Conservation (phyloP, 208 protist genomes). For the Trypanosoma brucei region DNA sequence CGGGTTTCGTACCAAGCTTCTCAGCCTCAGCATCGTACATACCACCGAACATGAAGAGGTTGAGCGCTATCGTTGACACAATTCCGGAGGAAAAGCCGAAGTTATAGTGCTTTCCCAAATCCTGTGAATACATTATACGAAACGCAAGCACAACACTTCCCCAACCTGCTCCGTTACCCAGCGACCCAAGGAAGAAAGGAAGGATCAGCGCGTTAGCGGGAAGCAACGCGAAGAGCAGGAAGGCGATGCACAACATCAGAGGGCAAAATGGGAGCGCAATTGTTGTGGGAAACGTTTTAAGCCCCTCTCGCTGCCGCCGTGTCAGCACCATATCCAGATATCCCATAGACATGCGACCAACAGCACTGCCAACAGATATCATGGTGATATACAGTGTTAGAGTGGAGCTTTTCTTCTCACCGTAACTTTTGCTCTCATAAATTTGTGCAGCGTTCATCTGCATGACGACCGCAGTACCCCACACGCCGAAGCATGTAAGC, state of each 20-base stretch:
- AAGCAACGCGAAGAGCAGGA: constrained; percentile 32
- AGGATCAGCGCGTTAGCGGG: constrained; percentile 37
- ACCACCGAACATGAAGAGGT: constrained; percentile 70
- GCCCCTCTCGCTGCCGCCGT: constrained; percentile 16
- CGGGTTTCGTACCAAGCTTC: constrained; percentile 24
- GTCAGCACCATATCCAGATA: constrained; percentile 44
- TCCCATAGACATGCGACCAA: constrained; percentile 50
- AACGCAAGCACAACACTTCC: constrained; percentile 37
- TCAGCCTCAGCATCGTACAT: constrained; percentile 51
- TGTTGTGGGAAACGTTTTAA: not conserved
- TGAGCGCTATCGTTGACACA: constrained; percentile 62
- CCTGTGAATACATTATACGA: constrained; percentile 44
- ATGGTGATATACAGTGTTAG: constrained; percentile 44
- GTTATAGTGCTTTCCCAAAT: constrained; percentile 71
- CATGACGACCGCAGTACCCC: constrained; percentile 61
- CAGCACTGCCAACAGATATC: constrained; percentile 56
- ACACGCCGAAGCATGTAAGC: constrained; percentile 50
- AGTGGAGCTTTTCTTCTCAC: constrained; percentile 26
- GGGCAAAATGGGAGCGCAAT: constrained; percentile 30
- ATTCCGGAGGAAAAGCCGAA: constrained; percentile 38
- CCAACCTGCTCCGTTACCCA: constrained; percentile 55
- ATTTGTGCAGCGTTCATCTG: constrained; percentile 70
- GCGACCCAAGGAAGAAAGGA: constrained; percentile 42
- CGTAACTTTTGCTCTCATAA: constrained; percentile 58
- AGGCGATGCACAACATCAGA: constrained; percentile 30